Evolutionary conservation across 805 yeast species (phyloP), one percentile per base, ranked within the genome.

Genomic region (Starmera pachycereana): DNA sequence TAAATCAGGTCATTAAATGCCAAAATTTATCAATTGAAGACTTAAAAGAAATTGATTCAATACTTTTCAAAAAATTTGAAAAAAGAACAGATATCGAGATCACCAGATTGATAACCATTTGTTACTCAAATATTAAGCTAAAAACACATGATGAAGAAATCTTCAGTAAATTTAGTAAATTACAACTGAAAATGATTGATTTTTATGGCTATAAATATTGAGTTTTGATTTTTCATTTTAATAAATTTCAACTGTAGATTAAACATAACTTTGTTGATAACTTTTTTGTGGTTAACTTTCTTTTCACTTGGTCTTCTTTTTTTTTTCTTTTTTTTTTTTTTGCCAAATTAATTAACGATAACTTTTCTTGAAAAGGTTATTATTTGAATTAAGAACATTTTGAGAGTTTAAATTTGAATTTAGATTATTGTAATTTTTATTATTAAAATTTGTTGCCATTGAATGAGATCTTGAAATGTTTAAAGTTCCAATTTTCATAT

Each of bases 151-250:
- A 40, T 29, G 49, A 51, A 37, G 27, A 34, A 9, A 37, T 71
- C 4, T 56, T 72, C 44, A 58, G 52, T 29, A 61, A 58, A 41
- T 52, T 74, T 32, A 56, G 68, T 13, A 42, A 51, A 3, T 62
- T 74, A 1, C 79, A 74, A 41, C 57, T 55, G 39, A 70, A 65
- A 44, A 52, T 76, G 37, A 64, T 74, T 12, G 71, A 72, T 40
- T 66, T 68, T 45, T 74, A 72, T 50, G 59, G 63, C 40, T 44
- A 41, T 28, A 12, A 16, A 12, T 16, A 16, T 16, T 16, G 4
- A 16, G 4, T 16, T 16, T 16, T 16, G 4, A 16, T 4, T 16
- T 16, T 16, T 4, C 18, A 16, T 16, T 16, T 3, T 3, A 16
- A 16, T 16, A 16, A 4, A 16, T 16, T 16, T 16, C 3, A 16